Conservation (phyloP, 768 basidiomycete species). For the Lanmaoa pseudosensibilis region DNA sequence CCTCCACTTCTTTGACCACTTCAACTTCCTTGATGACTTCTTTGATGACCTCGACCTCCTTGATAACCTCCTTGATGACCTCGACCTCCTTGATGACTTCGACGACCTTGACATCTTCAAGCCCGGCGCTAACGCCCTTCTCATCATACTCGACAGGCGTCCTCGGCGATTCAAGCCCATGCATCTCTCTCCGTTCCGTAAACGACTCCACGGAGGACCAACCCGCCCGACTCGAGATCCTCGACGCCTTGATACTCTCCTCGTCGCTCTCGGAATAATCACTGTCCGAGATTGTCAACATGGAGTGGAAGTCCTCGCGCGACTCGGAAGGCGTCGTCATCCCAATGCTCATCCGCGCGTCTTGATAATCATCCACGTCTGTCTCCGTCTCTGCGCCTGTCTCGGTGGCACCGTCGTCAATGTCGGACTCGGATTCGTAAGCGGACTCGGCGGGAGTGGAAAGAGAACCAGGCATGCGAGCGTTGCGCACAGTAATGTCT, state of each 20-base stretch:
- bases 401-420: conserved; percentile 49
- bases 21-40: conserved; percentile 38
- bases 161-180: conserved; percentile 1
- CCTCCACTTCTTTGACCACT: conserved; percentile 32
- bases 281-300: conserved; percentile 67
- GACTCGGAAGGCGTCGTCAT: conserved; percentile 68
- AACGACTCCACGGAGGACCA: conserved; percentile 28
- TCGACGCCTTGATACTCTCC: conserved; percentile 77
- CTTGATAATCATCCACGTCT: conserved; percentile 71
- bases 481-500: conserved; percentile 34
- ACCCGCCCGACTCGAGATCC: conserved; percentile 36
- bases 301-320: conserved; percentile 73
- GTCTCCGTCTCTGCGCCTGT: conserved; percentile 69
- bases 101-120: conserved; percentile 33
- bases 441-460: conserved; percentile 29
- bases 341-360: conserved; percentile 65
- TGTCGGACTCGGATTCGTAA: conserved; percentile 45
- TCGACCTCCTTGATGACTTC: conserved; percentile 34
- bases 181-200: conserved; percentile 11
- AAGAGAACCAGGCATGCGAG: conserved; percentile 24
- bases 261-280: conserved; percentile 59
- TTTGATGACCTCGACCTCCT: conserved; percentile 26
- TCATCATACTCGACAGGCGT: conserved; percentile 52
- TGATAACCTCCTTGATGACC: conserved; percentile 30
- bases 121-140: conserved; percentile 36